These are phyloP conservation scores for Rhododendron mucronatum DNA, from an alignment of 148 eudicot genomes.

Conservation along the genomic window DNA sequence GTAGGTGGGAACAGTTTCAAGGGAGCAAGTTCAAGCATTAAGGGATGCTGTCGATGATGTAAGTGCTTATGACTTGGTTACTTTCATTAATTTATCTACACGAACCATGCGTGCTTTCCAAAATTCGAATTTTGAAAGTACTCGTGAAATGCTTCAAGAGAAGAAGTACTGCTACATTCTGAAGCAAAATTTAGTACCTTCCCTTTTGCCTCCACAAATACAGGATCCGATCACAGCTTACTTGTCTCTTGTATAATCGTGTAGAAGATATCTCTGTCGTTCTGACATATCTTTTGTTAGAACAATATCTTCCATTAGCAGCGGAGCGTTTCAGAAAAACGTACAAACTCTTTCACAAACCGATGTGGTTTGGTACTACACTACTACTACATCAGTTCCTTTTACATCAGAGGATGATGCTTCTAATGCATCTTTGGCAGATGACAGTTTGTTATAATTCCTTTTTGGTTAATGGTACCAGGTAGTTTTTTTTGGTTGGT, in stretches of 20 bases:
- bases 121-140: not conserved
- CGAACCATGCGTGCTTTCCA: not conserved
- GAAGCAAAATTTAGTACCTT: not conserved
- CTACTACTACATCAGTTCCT: not conserved
- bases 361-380: not conserved
- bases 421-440: not conserved
- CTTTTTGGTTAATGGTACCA: no score
- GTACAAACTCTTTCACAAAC: not conserved
- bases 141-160: not conserved
- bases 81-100: not conserved
- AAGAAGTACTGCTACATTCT: not conserved
- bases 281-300: not conserved
- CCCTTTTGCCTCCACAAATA: not conserved
- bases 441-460: no score
- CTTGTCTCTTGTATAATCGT: not conserved
- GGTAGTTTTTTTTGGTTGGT: not conserved
- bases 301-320: no score
- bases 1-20: constrained; percentile 38
- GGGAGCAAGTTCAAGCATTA: constrained; percentile 34
- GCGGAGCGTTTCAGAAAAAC: not conserved
- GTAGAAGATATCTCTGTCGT: not conserved
- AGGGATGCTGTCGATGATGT: constrained; percentile 33
- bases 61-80: constrained; percentile 11
- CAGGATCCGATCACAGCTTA: not conserved
- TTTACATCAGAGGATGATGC: not conserved